phyloP scores from a whole-genome alignment of 495 filamentous ascomycete genomes.

The Aspergillus bridgeri region DNA sequence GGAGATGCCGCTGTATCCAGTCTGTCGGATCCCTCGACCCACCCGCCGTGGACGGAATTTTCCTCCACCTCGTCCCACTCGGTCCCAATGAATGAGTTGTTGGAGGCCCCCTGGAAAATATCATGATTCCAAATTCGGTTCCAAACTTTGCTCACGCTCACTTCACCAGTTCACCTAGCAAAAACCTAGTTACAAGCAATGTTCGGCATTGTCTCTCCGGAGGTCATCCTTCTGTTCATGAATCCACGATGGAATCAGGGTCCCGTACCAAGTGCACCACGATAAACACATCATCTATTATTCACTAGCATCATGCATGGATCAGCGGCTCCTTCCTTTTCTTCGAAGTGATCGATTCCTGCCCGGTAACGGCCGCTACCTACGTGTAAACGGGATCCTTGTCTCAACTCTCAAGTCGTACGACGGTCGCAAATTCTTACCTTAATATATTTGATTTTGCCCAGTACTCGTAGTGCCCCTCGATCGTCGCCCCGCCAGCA shows the following conservation, averaged over 20 bases:
- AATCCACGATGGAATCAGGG: neutral
- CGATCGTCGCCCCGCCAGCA: neutral
- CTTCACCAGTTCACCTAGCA: no score
- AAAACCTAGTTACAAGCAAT: no score
- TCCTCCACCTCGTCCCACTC: slow-evolving; percentile 17
- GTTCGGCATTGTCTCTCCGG: no score
- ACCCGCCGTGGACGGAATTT: slow-evolving; percentile 13
- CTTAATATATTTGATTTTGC: neutral
- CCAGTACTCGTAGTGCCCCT: neutral
- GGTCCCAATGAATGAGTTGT: neutral
- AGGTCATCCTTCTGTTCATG: no score
- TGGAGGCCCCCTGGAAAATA: neutral
- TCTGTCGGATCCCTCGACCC: slow-evolving; percentile 22
- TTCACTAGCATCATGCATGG: neutral
- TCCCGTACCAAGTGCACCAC: no score
- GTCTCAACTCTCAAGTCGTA: neutral
- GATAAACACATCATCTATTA: neutral
- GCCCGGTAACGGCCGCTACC: neutral
- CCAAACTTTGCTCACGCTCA: neutral
- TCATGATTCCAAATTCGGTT: neutral
- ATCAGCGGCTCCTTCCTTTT: neutral
- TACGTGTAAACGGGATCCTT: neutral
- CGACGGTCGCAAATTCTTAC: neutral
- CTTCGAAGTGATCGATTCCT: neutral
- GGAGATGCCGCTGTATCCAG: slow-evolving; percentile 22